phyloP scores from a whole-genome alignment of 306 rosid species.

The Glycine tomentella region DNA sequence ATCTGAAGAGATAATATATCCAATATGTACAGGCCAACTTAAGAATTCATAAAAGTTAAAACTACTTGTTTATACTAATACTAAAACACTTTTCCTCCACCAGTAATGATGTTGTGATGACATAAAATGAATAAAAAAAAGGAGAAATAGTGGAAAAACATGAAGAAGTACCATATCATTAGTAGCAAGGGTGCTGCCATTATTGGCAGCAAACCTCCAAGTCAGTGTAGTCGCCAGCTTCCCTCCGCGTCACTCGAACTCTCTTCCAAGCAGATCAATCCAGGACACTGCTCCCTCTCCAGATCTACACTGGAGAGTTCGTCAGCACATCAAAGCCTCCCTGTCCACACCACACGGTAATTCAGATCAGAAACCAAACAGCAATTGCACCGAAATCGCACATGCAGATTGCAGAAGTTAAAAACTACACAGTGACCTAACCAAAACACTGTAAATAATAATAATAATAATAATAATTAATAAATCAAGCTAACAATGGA shows the following conservation, averaged over 20 bases:
- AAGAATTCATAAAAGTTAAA: background rate
- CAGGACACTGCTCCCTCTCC: slow-evolving; percentile 58
- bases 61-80: background rate
- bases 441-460: background rate
- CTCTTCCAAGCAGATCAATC: slow-evolving; percentile 45
- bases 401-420: background rate
- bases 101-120: background rate
- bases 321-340: slow-evolving; percentile 64
- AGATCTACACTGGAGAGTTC: slow-evolving; percentile 66
- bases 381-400: slow-evolving; percentile 12
- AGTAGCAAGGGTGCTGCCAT: slow-evolving; percentile 79
- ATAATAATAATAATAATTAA: no score
- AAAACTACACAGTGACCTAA: slow-evolving; percentile 16
- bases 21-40: background rate
- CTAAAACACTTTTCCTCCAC: background rate
- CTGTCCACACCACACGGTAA: slow-evolving; percentile 52
- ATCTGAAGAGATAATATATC: background rate
- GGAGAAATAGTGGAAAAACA: background rate
- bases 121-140: background rate
- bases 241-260: slow-evolving; percentile 34
- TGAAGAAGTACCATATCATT: slow-evolving; percentile 72
- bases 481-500: slow-evolving; percentile 6
- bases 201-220: slow-evolving; percentile 85
- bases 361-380: slow-evolving; percentile 47
- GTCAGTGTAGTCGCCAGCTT: slow-evolving; percentile 79